phyloP scores from a whole-genome alignment of 352 stramenopile species.

The Globisporangium nunn region DNA sequence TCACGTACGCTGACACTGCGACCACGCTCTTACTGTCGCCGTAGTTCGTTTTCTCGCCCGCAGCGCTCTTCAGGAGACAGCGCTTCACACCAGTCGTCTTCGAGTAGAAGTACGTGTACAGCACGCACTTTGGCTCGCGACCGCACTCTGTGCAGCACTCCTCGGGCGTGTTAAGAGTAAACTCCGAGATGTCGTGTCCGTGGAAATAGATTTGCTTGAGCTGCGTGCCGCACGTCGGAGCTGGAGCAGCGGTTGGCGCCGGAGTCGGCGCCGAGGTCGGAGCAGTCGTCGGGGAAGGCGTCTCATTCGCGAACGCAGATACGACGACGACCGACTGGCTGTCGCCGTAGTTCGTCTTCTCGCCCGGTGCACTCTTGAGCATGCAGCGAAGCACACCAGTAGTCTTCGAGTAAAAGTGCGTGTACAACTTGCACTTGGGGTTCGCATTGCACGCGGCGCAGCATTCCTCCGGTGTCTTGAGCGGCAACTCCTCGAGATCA shows the following conservation, averaged over 20 bases:
- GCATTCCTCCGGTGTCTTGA: slow-evolving; percentile 6
- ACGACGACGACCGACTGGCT: slow-evolving; percentile 3
- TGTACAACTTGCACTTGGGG: slow-evolving; percentile 5
- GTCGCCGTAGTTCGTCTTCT: slow-evolving; percentile 6
- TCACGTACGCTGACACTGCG: slow-evolving; percentile 1
- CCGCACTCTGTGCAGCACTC: slow-evolving; percentile 7
- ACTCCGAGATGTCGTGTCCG: slow-evolving; percentile 5
- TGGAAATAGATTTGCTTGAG: slow-evolving; percentile 11
- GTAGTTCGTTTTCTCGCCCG: slow-evolving; percentile 9
- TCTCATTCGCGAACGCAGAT: slow-evolving; percentile 2
- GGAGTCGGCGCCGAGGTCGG: background rate
- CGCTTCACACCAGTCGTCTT: slow-evolving; percentile 7
- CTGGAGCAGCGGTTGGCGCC: background rate
- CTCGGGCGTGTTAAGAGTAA: slow-evolving; percentile 3
- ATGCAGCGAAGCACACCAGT: slow-evolving; percentile 2
- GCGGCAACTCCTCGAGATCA: slow-evolving; percentile 1
- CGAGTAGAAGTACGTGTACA: slow-evolving; percentile 11
- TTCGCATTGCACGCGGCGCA: slow-evolving; percentile 4
- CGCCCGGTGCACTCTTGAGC: background rate
- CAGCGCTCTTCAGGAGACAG: slow-evolving; percentile 2
- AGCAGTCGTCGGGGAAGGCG: background rate
- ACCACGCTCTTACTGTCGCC: slow-evolving; percentile 5
- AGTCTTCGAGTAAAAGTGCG: slow-evolving; percentile 6
- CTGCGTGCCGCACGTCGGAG: slow-evolving; percentile 4
- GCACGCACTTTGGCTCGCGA: background rate